Base-by-base conservation (phyloP, 2,329 filamentous ascomycete species). In the Penicillium sp. region DNA sequence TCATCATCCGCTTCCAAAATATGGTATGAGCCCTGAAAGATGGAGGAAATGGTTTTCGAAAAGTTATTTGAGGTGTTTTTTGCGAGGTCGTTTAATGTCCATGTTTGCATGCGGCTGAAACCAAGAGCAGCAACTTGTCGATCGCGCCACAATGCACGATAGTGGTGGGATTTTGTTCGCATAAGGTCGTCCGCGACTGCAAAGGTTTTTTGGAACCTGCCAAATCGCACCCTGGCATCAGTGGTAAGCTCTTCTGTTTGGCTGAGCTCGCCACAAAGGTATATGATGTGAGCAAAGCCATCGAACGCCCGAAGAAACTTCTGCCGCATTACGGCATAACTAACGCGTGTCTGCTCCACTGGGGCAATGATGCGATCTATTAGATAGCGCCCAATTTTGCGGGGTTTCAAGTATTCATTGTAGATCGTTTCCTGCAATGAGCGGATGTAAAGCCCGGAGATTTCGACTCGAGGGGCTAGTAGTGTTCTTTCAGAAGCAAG, bases 301-400 rank as follows among this genome's bases (percentile, higher is more conserved):
- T 16, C 9, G 9, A n/a, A 13, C 1, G 7, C 16, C 18, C 2
- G 1, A 1, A 5, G 5, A 21, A 9, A 8, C 44, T 55, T 55
- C 11, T 24, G 22, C 49, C 50, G 42, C 27, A 64, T 18, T 4
- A 48, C 4, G 0, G 1, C 1, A 29, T 68, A 68, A 5, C 46
- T 18, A 5, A 24, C 3, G 1, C 52, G 13, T 13, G 57, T 27
- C 10, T 24, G 24, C n/a, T 43, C 4, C 1, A 24, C 10, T 21
- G 48, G 31, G 8, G 38, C n/a, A 7, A 67, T 45, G 16, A 64
- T 18, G 3, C 16, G 8, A 40, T 69, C 59, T 8, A 69, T 53
- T 7, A 56, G 66, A 11, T 38, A 39, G 48, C 59, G 59, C 10
- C 63, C 63, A 32, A 53, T 53, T 14, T 45, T 8, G 18, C 59